Evolutionary conservation across 106 monocot genomes (phyloP).

Genomic region (Dendrobium catenatum): DNA sequence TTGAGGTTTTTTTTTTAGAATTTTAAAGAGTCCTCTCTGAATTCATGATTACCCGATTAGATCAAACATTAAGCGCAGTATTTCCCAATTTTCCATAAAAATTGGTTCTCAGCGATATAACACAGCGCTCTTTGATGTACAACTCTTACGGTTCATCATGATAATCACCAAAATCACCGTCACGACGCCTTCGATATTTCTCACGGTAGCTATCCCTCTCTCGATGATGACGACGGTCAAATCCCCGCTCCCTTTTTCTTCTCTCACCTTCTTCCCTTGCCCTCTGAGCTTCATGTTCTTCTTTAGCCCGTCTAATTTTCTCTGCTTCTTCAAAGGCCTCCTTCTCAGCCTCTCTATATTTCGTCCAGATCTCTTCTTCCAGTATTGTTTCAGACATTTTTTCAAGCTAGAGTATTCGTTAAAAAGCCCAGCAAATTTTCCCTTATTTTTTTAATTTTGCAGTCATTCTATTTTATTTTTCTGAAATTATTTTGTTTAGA

Average conservation of each 20-base stretch:
- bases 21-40: too few species aligned
- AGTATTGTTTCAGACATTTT: too few species aligned
- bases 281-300: conserved; percentile 84
- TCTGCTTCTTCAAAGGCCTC: too few species aligned
- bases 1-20: too few species aligned
- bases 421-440: too few species aligned
- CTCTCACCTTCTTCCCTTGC: conserved; percentile 92
- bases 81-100: neutral
- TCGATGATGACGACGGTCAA: conserved; percentile 42
- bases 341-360: neutral
- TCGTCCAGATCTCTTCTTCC: conserved; percentile 32
- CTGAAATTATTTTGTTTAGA: too few species aligned
- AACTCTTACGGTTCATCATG: neutral
- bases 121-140: neutral
- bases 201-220: conserved; percentile 59
- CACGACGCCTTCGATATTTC: conserved; percentile 41
- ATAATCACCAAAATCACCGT: neutral
- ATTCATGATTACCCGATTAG: too few species aligned
- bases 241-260: conserved; percentile 66
- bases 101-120: neutral
- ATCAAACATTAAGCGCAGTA: neutral
- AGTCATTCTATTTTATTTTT: too few species aligned
- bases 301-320: conserved; percentile 35
- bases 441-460: too few species aligned
- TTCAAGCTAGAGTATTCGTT: too few species aligned